Percentiles rank a stretch among this genome's conserved stretches.
Conservation (phyloP, 2,329 filamentous ascomycete species). For the Stemphylium lycopersici region DNA sequence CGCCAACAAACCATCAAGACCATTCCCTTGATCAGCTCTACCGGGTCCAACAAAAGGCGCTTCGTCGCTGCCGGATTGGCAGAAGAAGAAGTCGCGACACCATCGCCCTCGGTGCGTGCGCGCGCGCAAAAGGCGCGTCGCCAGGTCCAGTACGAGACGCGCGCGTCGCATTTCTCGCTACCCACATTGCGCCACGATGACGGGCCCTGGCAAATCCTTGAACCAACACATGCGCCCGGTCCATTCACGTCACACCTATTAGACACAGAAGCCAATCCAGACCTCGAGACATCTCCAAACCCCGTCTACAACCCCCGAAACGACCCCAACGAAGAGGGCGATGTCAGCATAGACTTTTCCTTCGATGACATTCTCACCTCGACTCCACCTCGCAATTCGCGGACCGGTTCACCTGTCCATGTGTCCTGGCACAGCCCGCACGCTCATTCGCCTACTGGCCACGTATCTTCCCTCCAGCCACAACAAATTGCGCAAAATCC, state of each 20-base stretch:
- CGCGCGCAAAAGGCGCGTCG: constrained; percentile 13
- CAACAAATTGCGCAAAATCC: not conserved
- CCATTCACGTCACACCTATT: not conserved
- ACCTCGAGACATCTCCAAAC: not conserved
- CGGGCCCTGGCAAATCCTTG: not conserved
- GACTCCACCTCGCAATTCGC: constrained; percentile 17
- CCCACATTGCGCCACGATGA: not conserved
- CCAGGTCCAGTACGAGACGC: constrained; percentile 1
- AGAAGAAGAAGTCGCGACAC: constrained; percentile 19
- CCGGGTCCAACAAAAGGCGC: constrained; percentile 40
- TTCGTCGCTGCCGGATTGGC: constrained; percentile 33
- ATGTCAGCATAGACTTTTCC: constrained; percentile 23
- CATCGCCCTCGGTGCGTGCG: constrained; percentile 16
- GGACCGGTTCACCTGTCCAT: constrained; percentile 15
- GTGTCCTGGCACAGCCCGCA: constrained; percentile 10
- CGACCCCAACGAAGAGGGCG: constrained; percentile 4
- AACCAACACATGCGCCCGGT: not conserved
- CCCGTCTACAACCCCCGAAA: not conserved
- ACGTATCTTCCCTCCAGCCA: not conserved
- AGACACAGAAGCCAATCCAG: not conserved
- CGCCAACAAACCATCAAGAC: constrained; percentile 28
- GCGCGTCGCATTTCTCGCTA: not conserved
- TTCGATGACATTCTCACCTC: constrained; percentile 21
- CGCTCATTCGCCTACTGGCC: not conserved
- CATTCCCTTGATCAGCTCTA: constrained; percentile 23